Percentiles rank a stretch among this genome's conserved stretches.
Conservation (phyloP, 371 early-diverging fungal genomes). For the Cokeromyces recurvatus region DNA sequence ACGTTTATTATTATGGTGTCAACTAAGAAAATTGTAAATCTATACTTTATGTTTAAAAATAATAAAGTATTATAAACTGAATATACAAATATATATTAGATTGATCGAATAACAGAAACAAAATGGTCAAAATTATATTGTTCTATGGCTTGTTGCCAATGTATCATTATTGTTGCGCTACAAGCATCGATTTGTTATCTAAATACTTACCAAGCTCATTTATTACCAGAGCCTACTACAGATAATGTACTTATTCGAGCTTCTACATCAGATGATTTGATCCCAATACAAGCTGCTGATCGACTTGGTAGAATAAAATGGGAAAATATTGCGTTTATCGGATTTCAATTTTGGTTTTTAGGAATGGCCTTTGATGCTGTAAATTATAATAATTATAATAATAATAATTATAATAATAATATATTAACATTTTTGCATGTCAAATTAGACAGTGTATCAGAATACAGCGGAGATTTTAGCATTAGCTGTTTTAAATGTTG, state of each 20-base stretch:
- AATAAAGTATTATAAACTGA: too few relatives aligned
- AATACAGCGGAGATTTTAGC: slow-evolving; percentile 40
- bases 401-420: not conserved
- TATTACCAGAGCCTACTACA: slow-evolving; percentile 11
- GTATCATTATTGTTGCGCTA: slow-evolving; percentile 16
- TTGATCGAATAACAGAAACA: slow-evolving; percentile 21
- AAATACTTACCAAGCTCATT: slow-evolving; percentile 14
- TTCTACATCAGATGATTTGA: slow-evolving; percentile 1
- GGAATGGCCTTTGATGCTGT: slow-evolving; percentile 43
- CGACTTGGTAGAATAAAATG: slow-evolving; percentile 23
- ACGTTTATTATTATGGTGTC: too few relatives aligned
- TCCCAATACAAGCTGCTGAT: slow-evolving; percentile 12
- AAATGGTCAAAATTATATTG: slow-evolving; percentile 27
- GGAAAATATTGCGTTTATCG: slow-evolving; percentile 31
- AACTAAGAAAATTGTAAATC: too few relatives aligned
- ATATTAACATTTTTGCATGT: not conserved
- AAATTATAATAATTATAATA: slow-evolving; percentile 8
- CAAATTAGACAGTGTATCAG: slow-evolving; percentile 38
- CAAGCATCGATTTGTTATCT: slow-evolving; percentile 18
- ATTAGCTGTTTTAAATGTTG: slow-evolving; percentile 35
- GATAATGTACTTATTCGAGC: slow-evolving; percentile 9
- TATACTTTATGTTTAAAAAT: too few relatives aligned
- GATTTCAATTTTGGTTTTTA: slow-evolving; percentile 27
- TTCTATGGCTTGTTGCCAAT: slow-evolving; percentile 18
- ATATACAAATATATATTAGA: too few relatives aligned